A percentile compares a stretch with the other conserved stretches of the same genome.
Conservation (phyloP, 179 eudicot species). For the Vitellaria paradoxa region DNA sequence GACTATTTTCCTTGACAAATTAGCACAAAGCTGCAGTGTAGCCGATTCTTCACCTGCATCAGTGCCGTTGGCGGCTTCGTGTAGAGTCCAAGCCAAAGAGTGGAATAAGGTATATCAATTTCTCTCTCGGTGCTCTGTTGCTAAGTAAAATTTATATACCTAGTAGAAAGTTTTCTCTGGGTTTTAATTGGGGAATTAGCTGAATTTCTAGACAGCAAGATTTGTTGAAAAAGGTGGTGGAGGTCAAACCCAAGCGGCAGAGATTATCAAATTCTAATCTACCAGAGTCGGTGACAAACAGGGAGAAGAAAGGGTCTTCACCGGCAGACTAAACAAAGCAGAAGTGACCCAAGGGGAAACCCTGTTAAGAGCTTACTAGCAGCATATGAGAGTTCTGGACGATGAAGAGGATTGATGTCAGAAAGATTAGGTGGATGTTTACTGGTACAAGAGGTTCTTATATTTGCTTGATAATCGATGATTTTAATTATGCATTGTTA, state of each 20-base stretch:
- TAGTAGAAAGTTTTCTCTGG: neutral
- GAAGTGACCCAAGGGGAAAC: constrained; percentile 35
- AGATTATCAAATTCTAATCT: constrained; percentile 34
- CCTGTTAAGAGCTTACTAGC: constrained; percentile 62
- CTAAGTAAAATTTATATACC: neutral
- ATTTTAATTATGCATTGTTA: neutral
- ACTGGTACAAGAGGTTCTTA: neutral
- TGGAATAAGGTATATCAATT: constrained; percentile 66
- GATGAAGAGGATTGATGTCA: constrained; percentile 42
- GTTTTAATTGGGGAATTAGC: constrained; percentile 1
- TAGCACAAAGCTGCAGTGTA: constrained; percentile 74
- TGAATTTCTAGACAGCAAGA: constrained; percentile 69
- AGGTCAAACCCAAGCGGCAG: constrained; percentile 75
- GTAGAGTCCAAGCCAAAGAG: constrained; percentile 96
- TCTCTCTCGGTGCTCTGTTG: constrained; percentile 16
- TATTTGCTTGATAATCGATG: neutral
- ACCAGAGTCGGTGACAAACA: constrained; percentile 25
- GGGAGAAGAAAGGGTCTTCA: constrained; percentile 21
- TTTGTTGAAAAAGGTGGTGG: constrained; percentile 75
- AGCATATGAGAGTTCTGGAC: constrained; percentile 85
- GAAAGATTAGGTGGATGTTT: no score
- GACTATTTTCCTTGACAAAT: constrained; percentile 42
- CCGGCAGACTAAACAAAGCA: constrained; percentile 21
- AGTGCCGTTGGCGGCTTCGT: constrained; percentile 73
- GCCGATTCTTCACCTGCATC: constrained; percentile 77